Percentiles rank a stretch among this genome's conserved stretches.
phyloP scores from a whole-genome alignment of 805 yeast species.

The Phaffomyces opuntiae region DNA sequence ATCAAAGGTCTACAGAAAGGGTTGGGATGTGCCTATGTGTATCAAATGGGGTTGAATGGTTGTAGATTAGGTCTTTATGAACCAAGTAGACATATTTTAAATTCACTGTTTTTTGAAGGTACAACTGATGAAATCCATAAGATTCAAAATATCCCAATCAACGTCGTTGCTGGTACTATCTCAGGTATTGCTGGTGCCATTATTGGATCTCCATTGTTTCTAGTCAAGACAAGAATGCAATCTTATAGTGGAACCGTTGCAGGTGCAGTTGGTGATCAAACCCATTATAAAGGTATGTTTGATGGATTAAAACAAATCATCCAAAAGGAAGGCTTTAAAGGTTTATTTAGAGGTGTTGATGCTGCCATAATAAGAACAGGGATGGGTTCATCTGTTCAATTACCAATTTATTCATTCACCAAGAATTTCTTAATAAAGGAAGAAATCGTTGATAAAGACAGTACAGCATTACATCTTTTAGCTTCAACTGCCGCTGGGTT shows the following conservation, averaged over 20 bases:
- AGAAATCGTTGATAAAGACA: slow-evolving; percentile 20
- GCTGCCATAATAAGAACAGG: slow-evolving; percentile 95
- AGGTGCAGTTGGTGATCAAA: slow-evolving; percentile 81
- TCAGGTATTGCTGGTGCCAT: slow-evolving; percentile 89
- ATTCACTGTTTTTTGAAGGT: slow-evolving; percentile 46
- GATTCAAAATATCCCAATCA: slow-evolving; percentile 47
- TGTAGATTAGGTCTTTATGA: slow-evolving; percentile 93
- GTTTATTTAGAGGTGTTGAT: slow-evolving; percentile 84
- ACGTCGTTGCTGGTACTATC: slow-evolving; percentile 70
- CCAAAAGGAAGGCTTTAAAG: slow-evolving; percentile 63
- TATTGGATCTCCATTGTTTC: slow-evolving; percentile 84
- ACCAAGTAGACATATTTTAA: slow-evolving; percentile 62
- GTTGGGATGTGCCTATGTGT: slow-evolving; percentile 77
- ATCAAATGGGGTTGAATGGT: slow-evolving; percentile 89
- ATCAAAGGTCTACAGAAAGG: slow-evolving; percentile 86
- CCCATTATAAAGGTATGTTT: slow-evolving; percentile 65
- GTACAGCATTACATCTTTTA: slow-evolving; percentile 62
- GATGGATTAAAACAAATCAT: slow-evolving; percentile 64
- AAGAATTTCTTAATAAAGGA: slow-evolving; percentile 55
- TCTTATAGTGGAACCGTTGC: slow-evolving; percentile 54
- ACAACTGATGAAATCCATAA: slow-evolving; percentile 33
- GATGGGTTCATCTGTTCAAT: slow-evolving; percentile 90
- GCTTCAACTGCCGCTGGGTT: slow-evolving; percentile 78
- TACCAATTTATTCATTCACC: slow-evolving; percentile 80
- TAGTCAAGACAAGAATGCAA: slow-evolving; percentile 95